Evolutionary conservation across 1,139 yeast species (phyloP).

Genomic region (Meyerozyma carpophila): DNA sequence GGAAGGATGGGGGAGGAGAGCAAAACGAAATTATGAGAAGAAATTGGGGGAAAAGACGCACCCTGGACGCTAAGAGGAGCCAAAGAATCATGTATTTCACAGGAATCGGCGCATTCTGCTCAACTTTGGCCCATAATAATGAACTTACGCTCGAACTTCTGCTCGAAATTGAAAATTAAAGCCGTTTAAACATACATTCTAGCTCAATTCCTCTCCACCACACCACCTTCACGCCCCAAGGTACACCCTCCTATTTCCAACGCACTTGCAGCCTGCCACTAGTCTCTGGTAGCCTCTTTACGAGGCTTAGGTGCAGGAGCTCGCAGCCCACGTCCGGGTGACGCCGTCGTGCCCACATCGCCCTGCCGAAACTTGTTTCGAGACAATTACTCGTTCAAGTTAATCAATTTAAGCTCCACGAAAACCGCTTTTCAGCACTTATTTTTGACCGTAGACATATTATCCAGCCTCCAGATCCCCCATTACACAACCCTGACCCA

Average conservation of each 20-base stretch:
- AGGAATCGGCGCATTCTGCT: too few species aligned
- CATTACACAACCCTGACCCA: background rate
- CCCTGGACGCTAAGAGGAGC: too few species aligned
- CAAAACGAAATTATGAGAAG: background rate
- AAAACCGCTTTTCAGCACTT: background rate
- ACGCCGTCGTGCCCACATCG: slow-evolving; percentile 1
- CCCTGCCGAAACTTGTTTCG: background rate
- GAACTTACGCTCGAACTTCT: too few species aligned
- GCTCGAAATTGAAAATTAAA: too few species aligned
- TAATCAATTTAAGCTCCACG: background rate
- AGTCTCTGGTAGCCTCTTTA: background rate
- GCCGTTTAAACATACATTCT: too few species aligned
- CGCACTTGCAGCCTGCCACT: too few species aligned
- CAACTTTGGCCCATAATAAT: too few species aligned
- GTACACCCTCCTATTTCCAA: too few species aligned
- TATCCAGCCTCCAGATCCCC: background rate
- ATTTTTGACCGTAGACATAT: background rate
- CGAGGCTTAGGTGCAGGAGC: background rate
- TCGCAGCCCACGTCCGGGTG: slow-evolving; percentile 1
- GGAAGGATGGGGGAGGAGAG: background rate
- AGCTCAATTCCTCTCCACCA: too few species aligned
- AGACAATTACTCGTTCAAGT: background rate
- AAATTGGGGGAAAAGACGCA: too few species aligned
- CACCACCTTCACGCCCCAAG: too few species aligned
- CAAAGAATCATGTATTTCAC: too few species aligned